phyloP scores from a whole-genome alignment of 306 rosid genomes.

The Dryas octopetala region DNA sequence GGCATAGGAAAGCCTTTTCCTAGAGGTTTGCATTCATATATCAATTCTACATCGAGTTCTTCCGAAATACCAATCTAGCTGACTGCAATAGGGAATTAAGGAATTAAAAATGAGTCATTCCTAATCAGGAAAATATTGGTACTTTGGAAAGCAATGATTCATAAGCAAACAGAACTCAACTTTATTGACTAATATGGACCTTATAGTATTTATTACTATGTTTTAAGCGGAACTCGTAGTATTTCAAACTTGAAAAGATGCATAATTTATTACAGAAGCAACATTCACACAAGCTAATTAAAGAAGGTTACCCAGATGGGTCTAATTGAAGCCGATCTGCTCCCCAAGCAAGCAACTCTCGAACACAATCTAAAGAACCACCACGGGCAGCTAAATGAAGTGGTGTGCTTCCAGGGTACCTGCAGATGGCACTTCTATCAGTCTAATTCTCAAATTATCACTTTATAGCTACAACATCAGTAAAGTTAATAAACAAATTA shows the following conservation, averaged over 20 bases:
- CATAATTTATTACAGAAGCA: neutral
- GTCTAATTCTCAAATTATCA: constrained; percentile 24
- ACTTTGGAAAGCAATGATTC: neutral
- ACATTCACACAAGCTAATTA: neutral
- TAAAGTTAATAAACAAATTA: constrained; percentile 25
- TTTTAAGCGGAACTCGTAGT: neutral
- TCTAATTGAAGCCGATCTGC: constrained; percentile 84
- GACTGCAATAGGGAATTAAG: neutral
- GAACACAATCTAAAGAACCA: constrained; percentile 80
- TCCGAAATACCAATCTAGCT: neutral
- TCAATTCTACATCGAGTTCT: neutral
- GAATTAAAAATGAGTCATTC: neutral
- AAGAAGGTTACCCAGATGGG: constrained; percentile 62
- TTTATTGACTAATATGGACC: neutral
- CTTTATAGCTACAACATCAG: constrained; percentile 9
- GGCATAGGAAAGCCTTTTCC: neutral
- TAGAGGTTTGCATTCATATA: neutral
- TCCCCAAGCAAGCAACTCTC: constrained; percentile 88
- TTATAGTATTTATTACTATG: neutral
- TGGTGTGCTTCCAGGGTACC: constrained; percentile 75
- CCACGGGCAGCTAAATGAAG: constrained; percentile 90
- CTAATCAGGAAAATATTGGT: neutral
- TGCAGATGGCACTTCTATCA: constrained; percentile 49
- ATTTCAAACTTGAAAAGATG: neutral
- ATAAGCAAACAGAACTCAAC: neutral